Conservation (phyloP, 805 yeast species). For the Candida tallmaniae region DNA sequence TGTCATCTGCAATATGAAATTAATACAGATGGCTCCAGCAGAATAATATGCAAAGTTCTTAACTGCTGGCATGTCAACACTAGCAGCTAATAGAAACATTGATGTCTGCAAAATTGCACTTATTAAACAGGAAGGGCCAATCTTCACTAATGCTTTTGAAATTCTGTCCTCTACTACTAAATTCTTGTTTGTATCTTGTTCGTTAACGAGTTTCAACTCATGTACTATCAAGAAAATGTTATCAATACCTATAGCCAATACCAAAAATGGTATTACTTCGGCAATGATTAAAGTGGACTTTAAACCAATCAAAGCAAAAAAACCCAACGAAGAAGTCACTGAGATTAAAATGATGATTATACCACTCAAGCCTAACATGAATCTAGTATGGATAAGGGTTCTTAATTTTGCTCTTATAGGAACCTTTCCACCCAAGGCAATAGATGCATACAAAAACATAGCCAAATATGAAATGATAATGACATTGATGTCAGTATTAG, state of each 20-base stretch:
- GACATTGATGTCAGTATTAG: conserved; percentile 72
- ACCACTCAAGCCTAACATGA: conserved; percentile 79
- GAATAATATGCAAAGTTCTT: conserved; percentile 88
- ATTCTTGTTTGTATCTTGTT: conserved; percentile 27
- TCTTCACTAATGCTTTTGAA: conserved; percentile 58
- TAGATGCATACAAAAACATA: conserved; percentile 86
- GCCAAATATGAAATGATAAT: conserved; percentile 70
- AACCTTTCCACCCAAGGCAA: conserved; percentile 66
- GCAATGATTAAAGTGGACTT: conserved; percentile 91
- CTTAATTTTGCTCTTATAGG: conserved; percentile 32
- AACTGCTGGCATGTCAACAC: conserved; percentile 94
- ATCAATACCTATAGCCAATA: conserved; percentile 94
- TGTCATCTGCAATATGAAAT: conserved; percentile 75
- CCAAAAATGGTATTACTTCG: conserved; percentile 91
- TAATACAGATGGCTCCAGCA: conserved; percentile 77
- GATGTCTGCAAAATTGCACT: conserved; percentile 75
- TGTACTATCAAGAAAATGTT: conserved; percentile 84
- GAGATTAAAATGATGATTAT: conserved; percentile 76
- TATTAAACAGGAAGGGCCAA: conserved; percentile 84
- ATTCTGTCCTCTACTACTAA: conserved; percentile 49
- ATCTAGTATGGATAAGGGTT: conserved; percentile 50
- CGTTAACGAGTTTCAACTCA: conserved; percentile 59
- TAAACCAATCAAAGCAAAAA: conserved; percentile 69
- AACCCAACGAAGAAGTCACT: conserved; percentile 77
- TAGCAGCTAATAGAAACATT: conserved; percentile 73